Conservation (phyloP, 2,329 filamentous ascomycete genomes). For the Neopestalotiopsis rosae region DNA sequence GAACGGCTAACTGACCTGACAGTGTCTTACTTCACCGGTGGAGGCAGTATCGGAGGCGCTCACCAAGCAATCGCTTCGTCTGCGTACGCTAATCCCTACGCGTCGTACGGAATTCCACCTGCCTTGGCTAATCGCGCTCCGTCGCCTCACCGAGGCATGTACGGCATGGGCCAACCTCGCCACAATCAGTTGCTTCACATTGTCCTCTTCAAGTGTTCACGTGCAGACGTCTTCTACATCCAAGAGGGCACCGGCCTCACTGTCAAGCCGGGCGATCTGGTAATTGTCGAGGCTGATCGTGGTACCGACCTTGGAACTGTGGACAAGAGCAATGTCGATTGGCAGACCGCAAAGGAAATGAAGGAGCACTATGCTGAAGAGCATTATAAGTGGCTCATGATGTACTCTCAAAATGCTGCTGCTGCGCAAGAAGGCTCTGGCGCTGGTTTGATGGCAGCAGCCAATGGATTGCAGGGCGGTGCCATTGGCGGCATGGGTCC, state of each 20-base stretch:
- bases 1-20: constrained; percentile 3
- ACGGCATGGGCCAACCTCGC: constrained; percentile 64
- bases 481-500: constrained; percentile 81
- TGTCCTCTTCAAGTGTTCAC: constrained; percentile 94
- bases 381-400: constrained; percentile 98
- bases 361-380: constrained; percentile 94
- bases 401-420: constrained; percentile 86
- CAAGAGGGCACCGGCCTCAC: constrained; percentile 93
- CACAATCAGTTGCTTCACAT: constrained; percentile 80
- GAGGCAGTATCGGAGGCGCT: constrained; percentile 33
- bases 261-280: constrained; percentile 88
- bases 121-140: constrained; percentile 56
- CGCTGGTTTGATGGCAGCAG: constrained; percentile 66
- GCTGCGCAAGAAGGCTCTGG: constrained; percentile 63
- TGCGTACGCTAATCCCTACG: constrained; percentile 48
- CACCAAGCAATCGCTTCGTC: constrained; percentile 44
- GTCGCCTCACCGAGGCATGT: constrained; percentile 67
- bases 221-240: constrained; percentile 96
- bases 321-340: constrained; percentile 84
- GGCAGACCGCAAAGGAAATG: constrained; percentile 83
- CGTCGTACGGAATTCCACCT: constrained; percentile 51
- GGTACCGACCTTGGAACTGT: constrained; percentile 96
- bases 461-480: constrained; percentile 69
- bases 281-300: constrained; percentile 96
- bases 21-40: constrained; percentile 46